Evolutionary conservation across 306 rosid species (phyloP).

Genomic region (Hippophae rhamnoides): DNA sequence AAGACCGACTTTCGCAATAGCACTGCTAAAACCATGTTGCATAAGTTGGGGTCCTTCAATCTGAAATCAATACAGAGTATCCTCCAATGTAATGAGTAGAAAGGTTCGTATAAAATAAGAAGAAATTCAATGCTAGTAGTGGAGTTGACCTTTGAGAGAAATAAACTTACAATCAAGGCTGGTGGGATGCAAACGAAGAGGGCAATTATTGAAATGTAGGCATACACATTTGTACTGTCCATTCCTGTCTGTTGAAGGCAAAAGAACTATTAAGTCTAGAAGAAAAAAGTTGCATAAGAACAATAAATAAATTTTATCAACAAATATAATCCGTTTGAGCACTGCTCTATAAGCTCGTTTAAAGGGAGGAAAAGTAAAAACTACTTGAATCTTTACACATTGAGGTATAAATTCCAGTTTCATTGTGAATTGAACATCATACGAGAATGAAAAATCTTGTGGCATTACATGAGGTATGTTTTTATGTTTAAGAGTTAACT

Average conservation of each 20-base stretch:
- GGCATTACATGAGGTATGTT: no score
- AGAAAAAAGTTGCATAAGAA: neutral
- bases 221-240: slow-evolving; percentile 72
- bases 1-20: slow-evolving; percentile 62
- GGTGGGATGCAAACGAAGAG: slow-evolving; percentile 65
- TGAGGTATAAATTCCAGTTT: no score
- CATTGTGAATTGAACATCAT: no score
- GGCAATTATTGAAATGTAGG: slow-evolving; percentile 70
- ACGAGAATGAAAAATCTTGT: no score
- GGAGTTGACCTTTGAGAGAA: neutral
- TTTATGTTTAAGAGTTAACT: no score
- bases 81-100: slow-evolving; percentile 1
- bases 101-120: neutral
- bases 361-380: neutral
- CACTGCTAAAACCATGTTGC: slow-evolving; percentile 56
- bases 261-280: neutral
- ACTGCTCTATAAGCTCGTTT: neutral
- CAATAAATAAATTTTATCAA: no score
- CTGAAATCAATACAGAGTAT: slow-evolving; percentile 30
- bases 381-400: neutral
- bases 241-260: slow-evolving; percentile 46
- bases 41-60: slow-evolving; percentile 62
- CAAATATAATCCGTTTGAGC: neutral
- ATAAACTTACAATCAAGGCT: slow-evolving; percentile 44
- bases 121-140: neutral